Evolutionary conservation across 345 rosid species (phyloP).

Genomic region (Syzygium aqueum): DNA sequence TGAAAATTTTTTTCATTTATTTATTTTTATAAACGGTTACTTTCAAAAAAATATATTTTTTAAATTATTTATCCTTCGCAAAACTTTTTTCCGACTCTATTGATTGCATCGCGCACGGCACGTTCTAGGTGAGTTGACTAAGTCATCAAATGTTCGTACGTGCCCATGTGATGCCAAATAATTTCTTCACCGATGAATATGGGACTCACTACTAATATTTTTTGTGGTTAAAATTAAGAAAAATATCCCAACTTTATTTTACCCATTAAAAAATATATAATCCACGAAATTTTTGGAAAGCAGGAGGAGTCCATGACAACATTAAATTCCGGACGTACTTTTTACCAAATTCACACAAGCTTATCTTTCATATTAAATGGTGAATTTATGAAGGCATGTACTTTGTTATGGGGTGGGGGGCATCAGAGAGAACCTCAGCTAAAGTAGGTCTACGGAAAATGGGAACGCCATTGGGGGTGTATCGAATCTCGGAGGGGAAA

Average conservation of each 20-base stretch:
- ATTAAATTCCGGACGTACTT: background rate
- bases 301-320: background rate
- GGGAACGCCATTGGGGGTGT: background rate
- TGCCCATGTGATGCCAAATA: background rate
- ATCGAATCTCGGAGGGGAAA: background rate
- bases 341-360: background rate
- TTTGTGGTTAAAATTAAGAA: background rate
- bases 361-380: background rate
- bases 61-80: background rate
- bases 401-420: background rate
- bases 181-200: background rate
- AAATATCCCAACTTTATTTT: background rate
- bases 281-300: background rate
- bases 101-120: background rate
- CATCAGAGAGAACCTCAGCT: background rate
- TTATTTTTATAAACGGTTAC: background rate
- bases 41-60: background rate
- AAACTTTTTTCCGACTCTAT: no score
- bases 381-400: background rate
- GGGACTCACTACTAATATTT: background rate
- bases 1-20: accelerated
- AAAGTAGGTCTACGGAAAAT: background rate
- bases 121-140: background rate
- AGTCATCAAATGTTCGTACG: background rate
- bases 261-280: background rate